Conservation (phyloP, 805 yeast species). For the Candida andamanensis region DNA sequence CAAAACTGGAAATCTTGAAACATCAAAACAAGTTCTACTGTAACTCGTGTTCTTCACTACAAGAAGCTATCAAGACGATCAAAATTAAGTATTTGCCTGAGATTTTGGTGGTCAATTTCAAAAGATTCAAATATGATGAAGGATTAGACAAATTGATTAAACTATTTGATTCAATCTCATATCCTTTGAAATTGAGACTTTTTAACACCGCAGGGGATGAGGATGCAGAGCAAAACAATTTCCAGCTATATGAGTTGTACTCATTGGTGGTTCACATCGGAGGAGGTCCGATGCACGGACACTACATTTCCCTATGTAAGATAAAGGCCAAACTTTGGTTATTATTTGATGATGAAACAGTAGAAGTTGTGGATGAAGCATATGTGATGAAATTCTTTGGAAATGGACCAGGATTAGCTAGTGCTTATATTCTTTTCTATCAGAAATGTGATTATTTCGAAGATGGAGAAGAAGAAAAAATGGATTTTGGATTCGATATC, state of each 20-base stretch:
- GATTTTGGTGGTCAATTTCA: constrained; percentile 76
- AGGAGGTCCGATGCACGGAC: constrained; percentile 97
- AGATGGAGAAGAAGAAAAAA: constrained; percentile 25
- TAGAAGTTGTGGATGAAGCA: constrained; percentile 77
- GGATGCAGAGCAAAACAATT: constrained; percentile 32
- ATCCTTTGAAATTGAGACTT: constrained; percentile 68
- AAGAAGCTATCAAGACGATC: constrained; percentile 90
- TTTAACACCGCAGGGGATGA: constrained; percentile 54
- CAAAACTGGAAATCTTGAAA: constrained; percentile 77
- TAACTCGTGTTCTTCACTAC: constrained; percentile 82
- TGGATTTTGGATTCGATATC: constrained; percentile 32
- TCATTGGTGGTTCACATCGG: constrained; percentile 93
- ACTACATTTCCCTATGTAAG: constrained; percentile 83
- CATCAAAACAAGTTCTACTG: constrained; percentile 91
- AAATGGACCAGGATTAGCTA: constrained; percentile 78
- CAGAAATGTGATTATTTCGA: constrained; percentile 43
- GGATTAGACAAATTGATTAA: constrained; percentile 75
- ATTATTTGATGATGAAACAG: constrained; percentile 91
- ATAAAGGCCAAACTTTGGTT: constrained; percentile 81
- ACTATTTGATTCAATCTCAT: constrained; percentile 77
- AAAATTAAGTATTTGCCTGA: constrained; percentile 74
- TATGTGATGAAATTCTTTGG: constrained; percentile 86
- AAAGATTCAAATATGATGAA: constrained; percentile 89
- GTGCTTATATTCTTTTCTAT: constrained; percentile 88
- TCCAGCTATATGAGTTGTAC: constrained; percentile 64